Evolutionary conservation across 345 rosid species (phyloP).

Genomic region (Anacardium occidentale): DNA sequence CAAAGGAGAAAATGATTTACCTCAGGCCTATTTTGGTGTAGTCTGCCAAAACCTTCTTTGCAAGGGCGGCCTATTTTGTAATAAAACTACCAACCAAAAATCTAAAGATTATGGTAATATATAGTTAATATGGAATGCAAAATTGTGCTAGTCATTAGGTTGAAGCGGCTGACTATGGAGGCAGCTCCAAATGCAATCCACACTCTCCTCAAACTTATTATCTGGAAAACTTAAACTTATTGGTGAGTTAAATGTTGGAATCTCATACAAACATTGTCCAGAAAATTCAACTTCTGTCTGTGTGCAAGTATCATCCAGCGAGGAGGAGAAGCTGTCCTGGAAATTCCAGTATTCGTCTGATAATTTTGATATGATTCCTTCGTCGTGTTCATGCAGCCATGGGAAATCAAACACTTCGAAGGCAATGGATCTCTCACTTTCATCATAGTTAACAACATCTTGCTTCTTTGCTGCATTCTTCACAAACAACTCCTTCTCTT

Average conservation of each 20-base stretch:
- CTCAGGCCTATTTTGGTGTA: too few relatives aligned
- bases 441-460: neutral
- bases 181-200: conserved; percentile 39
- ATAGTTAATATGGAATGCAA: too few relatives aligned
- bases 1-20: too few relatives aligned
- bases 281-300: conserved; percentile 12
- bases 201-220: conserved; percentile 36
- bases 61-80: neutral
- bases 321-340: conserved; percentile 32
- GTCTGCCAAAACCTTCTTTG: too few relatives aligned
- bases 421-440: conserved; percentile 5
- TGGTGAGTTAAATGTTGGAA: neutral
- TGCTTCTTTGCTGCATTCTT: conserved; percentile 32
- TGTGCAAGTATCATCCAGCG: conserved; percentile 14
- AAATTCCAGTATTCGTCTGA: conserved; percentile 42
- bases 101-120: too few relatives aligned
- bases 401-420: conserved; percentile 66
- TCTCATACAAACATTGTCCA: conserved; percentile 21
- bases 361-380: conserved; percentile 46
- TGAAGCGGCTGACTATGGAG: conserved; percentile 22
- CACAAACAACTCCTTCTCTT: conserved; percentile 15
- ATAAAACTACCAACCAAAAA: neutral
- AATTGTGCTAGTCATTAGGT: neutral
- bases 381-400: conserved; percentile 48
- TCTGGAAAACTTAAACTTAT: conserved; percentile 7